A percentile compares a stretch with the other conserved stretches of the same genome.
Conservation (phyloP, 805 yeast genomes). For the Lipomyces chichibuensis region DNA sequence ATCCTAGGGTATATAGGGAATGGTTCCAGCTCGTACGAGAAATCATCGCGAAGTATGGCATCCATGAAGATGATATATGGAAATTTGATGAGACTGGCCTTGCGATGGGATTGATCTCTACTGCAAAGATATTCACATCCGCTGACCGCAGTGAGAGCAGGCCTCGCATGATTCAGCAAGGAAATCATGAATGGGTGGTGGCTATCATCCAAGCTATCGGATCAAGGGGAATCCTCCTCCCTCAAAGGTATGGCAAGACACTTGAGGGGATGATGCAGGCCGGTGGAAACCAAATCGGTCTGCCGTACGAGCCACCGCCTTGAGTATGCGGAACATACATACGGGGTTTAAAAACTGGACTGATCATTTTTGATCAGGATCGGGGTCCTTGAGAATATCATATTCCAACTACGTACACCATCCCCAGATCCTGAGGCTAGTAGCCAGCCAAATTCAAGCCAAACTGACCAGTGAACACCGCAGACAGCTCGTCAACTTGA, state of each 20-base stretch:
- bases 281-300: too few relatives aligned
- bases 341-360: not conserved
- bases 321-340: not conserved
- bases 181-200: constrained; percentile 18
- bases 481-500: too few relatives aligned
- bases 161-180: not conserved
- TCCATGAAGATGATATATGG: not conserved
- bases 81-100: constrained; percentile 20
- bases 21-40: not conserved
- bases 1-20: not conserved
- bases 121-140: constrained; percentile 4
- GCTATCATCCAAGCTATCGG: constrained; percentile 18
- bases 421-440: not conserved
- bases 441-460: too few relatives aligned
- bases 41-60: not conserved
- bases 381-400: not conserved
- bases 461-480: too few relatives aligned
- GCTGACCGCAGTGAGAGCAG: not conserved
- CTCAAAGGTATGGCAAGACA: too few relatives aligned
- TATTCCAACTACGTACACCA: not conserved
- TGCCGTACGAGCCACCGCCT: not conserved
- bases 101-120: constrained; percentile 11
- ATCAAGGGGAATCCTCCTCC: constrained; percentile 12
- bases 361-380: not conserved
- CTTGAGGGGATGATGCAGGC: too few relatives aligned